phyloP scores from a whole-genome alignment of 345 rosid species.

The Hevea brasiliensis region DNA sequence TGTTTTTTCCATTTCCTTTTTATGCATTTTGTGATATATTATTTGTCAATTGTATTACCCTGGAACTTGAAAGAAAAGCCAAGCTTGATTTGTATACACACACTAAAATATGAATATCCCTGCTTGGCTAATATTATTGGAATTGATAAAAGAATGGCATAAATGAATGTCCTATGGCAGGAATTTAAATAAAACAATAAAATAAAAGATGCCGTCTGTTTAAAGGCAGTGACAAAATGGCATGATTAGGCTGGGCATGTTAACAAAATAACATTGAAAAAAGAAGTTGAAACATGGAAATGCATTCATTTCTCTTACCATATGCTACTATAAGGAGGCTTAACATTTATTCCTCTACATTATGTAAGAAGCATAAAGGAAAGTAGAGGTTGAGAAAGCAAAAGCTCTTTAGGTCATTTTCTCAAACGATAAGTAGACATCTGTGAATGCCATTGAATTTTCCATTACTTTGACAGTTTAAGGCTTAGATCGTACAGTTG shows the following conservation, averaged over 20 bases:
- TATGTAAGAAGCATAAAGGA: too few species aligned
- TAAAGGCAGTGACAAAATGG: slow-evolving; percentile 13
- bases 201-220: background rate
- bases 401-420: background rate
- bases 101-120: background rate
- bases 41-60: too few species aligned
- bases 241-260: background rate
- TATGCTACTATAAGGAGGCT: too few species aligned
- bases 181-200: background rate
- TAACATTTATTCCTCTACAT: too few species aligned
- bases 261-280: background rate
- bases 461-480: background rate
- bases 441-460: background rate
- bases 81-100: too few species aligned
- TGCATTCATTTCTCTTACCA: background rate
- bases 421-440: background rate
- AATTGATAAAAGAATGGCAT: slow-evolving; percentile 2
- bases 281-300: background rate
- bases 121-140: background rate
- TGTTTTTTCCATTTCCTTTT: too few species aligned
- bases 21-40: too few species aligned
- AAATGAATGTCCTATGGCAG: background rate
- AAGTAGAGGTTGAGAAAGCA: background rate
- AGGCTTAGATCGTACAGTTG: background rate
- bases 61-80: too few species aligned